These are phyloP conservation scores for Eucalyptus cladocalyx DNA, from an alignment of 345 rosid genomes.

Conservation along the genomic window DNA sequence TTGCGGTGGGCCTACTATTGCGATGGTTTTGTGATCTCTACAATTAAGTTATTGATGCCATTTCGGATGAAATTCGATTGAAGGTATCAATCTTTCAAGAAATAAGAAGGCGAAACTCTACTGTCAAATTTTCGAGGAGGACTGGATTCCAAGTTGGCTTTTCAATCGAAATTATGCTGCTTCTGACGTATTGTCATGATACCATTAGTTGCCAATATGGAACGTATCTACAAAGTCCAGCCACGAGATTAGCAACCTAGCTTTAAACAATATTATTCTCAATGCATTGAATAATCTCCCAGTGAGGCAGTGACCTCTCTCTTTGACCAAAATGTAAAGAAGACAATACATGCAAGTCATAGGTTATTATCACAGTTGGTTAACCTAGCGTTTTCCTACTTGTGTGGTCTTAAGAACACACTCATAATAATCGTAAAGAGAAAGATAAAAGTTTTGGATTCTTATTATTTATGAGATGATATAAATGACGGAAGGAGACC, in stretches of 20 bases:
- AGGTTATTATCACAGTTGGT: not conserved
- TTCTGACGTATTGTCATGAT: not conserved
- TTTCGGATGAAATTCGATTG: not conserved
- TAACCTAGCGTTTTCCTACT: not conserved
- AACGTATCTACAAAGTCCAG: not conserved
- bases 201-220: not conserved
- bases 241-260: not conserved
- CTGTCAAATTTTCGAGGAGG: not conserved
- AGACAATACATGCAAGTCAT: not conserved
- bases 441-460: not conserved
- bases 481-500: not conserved
- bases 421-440: not conserved
- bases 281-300: not conserved
- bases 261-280: not conserved
- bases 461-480: no score
- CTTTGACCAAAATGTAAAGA: not conserved
- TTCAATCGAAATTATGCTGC: not conserved
- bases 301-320: not conserved
- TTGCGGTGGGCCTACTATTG: not conserved
- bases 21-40: not conserved
- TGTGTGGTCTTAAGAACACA: fast-evolving
- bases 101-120: not conserved
- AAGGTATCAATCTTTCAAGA: not conserved
- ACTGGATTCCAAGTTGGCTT: not conserved
- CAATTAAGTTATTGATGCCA: not conserved